Evolutionary conservation across 164 flowering plant genomes (phyloP), one percentile per base, ranked within the genome.

Genomic region (Vitis rupestris): DNA sequence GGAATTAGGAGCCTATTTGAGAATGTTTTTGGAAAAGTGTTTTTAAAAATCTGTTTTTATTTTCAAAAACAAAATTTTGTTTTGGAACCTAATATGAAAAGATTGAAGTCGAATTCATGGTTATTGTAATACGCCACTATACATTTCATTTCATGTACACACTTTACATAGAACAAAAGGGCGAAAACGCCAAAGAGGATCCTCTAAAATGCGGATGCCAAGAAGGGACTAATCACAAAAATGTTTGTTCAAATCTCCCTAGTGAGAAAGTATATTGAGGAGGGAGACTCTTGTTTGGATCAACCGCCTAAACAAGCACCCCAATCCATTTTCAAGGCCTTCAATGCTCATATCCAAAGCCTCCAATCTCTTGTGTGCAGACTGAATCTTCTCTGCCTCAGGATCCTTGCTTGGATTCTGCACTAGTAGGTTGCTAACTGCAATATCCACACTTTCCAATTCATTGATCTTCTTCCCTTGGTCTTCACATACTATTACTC

Each of bases 361-460:
- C 59, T 76, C 74, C 72, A 74, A 17, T 27, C 52, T 66, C 1
- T 3, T 58, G 10, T 50, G 56, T 4, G 80, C 66, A 29, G 27
- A 68, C 37, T 69, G 31, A 59, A 76, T 70, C 37, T 29, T 59
- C 55, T 80, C 72, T 2, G 31, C 54, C 58, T 75, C 78, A 3
- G 9, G 61, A 14, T 69, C 75, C 65, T 74, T 68, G 49, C 71
- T 59, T 19, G 76, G 70, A 19, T 55, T 29, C 1, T 50, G 61
- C 14, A 50, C 17, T 23, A 44, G 19, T 44, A 74, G 47, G 59
- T 55, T 61, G 55, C 52, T 61, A 2, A 85, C 60, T 19, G 78
- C 79, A 15, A 64, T 49, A 58, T 82, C 84, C 5, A 70, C 80
- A 19, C 65, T 71, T 59, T 73, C 83, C 17, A 83, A 58, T 19